These are phyloP conservation scores for Phialophora expanda DNA, from an alignment of 2,329 filamentous ascomycete genomes.

Conservation along the genomic window DNA sequence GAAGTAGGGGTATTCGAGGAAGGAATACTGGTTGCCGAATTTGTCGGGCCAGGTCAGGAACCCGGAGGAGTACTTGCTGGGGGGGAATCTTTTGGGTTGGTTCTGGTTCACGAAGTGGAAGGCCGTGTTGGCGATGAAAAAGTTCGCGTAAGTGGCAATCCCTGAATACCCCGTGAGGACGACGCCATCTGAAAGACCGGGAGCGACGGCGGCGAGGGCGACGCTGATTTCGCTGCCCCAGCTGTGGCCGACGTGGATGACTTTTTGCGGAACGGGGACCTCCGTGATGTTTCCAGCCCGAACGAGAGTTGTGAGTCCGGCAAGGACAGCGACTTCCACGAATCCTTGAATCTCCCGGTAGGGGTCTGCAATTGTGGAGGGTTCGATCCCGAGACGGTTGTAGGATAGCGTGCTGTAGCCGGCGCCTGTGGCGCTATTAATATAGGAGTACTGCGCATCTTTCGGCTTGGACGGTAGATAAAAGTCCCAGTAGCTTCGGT, in stretches of 20 bases:
- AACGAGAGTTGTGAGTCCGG: conserved; percentile 43
- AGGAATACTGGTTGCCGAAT: conserved; percentile 51
- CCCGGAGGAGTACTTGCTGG: conserved; percentile 59
- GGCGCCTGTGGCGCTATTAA: conserved; percentile 33
- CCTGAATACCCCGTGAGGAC: conserved; percentile 53
- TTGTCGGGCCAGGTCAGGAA: conserved; percentile 57
- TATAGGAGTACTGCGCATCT: conserved; percentile 32
- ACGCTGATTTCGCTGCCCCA: conserved; percentile 46
- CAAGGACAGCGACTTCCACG: conserved; percentile 49
- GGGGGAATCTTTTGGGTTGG: conserved; percentile 28
- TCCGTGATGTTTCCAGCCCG: conserved; percentile 35
- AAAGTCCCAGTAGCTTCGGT: conserved; percentile 37
- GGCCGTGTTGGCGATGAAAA: conserved; percentile 38
- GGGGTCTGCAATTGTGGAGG: conserved; percentile 47
- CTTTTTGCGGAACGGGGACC: conserved; percentile 43
- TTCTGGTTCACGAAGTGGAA: conserved; percentile 44
- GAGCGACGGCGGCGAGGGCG: conserved; percentile 44
- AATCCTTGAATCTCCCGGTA: conserved; percentile 49
- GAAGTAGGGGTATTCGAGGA: conserved; percentile 60
- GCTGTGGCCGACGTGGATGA: conserved; percentile 48
- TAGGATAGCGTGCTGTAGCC: conserved; percentile 51
- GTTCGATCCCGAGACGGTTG: conserved; percentile 48
- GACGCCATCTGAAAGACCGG: conserved; percentile 45
- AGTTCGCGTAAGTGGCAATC: conserved; percentile 52
- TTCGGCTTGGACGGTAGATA: conserved; percentile 28